Base-by-base conservation (phyloP, 2,329 filamentous ascomycete species). In the Mycosphaerelloides madeirae region DNA sequence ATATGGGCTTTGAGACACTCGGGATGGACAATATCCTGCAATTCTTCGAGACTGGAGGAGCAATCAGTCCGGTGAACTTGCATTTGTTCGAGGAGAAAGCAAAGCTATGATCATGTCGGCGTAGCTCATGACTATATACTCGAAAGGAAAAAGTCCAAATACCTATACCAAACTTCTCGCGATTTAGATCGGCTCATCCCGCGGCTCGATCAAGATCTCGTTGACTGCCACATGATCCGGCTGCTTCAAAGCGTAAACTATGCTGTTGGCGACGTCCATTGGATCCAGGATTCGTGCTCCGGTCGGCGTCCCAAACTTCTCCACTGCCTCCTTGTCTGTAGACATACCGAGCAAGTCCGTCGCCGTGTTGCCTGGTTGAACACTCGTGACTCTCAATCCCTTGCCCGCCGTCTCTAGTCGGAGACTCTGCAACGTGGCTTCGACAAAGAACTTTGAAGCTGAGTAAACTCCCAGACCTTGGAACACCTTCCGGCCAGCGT, bases 371-470 rank as follows among this genome's bases (percentile, higher is more conserved):
- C 86, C 86, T 0, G 86, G 86, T 69, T 91, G 86, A 2, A 91
- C 75, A 29, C 77, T 74, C 0, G 85, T 89, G 31, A 91, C 84
- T 2, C 85, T 74, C 38, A 91, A 67, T 0, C 86, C 86, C 0
- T 77, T 78, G 0, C 84, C 84, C 0, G 83, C 85, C 0, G 85
- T 90, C 72, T 91, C 86, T 6, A 90, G 67, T 7, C 86, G 79
- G 53, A 91, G 66, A 25, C 74, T 74, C 65, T 90, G 85, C n/a
- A 91, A 73, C 0, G 85, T 85, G 1, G 84, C 85, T 64, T 91
- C 86, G 43, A 91, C 84, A 61, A 91, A 91, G 75, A 90, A 88
- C 64, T 91, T 91, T 66, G 79, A 84, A 19, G 84, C 86, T 0
- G 84, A 87, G 73, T 91, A 91, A 29, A 91, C 85, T 41, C 86